Conservation (phyloP, 257 asterid genomes). For the Anisodus tanguticus region DNA sequence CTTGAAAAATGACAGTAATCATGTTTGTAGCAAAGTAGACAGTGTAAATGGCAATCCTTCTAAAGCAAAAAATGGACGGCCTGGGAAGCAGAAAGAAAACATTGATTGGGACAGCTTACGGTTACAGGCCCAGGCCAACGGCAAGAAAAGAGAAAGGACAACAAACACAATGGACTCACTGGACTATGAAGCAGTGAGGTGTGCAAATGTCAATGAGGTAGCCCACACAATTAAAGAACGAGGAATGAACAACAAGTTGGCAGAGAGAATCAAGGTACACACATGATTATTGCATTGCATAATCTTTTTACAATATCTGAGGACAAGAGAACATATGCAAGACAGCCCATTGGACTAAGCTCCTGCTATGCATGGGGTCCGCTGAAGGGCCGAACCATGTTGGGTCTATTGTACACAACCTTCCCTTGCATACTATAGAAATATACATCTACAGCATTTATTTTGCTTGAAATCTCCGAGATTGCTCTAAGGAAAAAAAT, state of each 20-base stretch:
- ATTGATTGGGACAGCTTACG: conserved; percentile 78
- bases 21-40: conserved; percentile 41
- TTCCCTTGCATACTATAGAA: conserved; percentile 21
- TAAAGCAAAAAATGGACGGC: conserved; percentile 53
- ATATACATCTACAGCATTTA: conserved; percentile 1
- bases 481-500: conserved; percentile 36
- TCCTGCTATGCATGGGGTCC: background rate
- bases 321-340: background rate
- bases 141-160: conserved; percentile 60
- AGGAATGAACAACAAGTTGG: conserved; percentile 96
- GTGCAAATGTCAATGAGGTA: conserved; percentile 77
- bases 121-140: conserved; percentile 49
- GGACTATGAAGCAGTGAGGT: conserved; percentile 91
- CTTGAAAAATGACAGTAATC: conserved; percentile 37
- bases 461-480: conserved; percentile 27
- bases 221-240: conserved; percentile 86
- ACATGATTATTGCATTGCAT: conserved; percentile 8
- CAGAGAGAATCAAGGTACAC: conserved; percentile 84
- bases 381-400: background rate
- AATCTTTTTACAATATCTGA: background rate
- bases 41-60: conserved; percentile 36
- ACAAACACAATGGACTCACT: conserved; percentile 73
- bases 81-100: conserved; percentile 57
- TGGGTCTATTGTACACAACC: background rate
- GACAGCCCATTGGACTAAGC: background rate